phyloP scores from a whole-genome alignment of 345 rosid species.

The Eucalyptus decipiens region DNA sequence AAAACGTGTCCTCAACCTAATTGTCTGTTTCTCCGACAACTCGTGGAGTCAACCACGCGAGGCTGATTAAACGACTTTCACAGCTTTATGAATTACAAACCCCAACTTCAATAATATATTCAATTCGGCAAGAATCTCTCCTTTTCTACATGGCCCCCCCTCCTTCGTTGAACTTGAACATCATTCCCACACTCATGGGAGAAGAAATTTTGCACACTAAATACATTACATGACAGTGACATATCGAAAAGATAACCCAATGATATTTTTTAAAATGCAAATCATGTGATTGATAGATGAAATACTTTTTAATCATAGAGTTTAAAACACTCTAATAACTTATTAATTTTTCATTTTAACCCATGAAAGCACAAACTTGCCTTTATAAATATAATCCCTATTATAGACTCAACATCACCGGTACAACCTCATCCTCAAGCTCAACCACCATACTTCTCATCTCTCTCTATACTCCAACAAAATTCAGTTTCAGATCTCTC shows the following conservation, averaged over 20 bases:
- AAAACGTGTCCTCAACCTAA: background rate
- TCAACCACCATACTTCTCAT: conserved; percentile 3
- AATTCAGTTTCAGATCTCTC: background rate
- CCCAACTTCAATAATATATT: background rate
- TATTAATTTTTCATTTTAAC: background rate
- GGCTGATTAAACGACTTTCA: background rate
- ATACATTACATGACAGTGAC: background rate
- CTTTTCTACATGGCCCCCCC: background rate
- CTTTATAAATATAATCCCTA: background rate
- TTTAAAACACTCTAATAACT: background rate
- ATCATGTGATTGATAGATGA: background rate
- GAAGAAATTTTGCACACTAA: background rate
- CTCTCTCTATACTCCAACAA: conserved; percentile 25
- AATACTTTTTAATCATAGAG: background rate
- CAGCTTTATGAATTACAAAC: background rate
- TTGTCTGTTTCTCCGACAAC: background rate
- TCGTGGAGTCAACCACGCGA: background rate
- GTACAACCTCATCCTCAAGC: background rate
- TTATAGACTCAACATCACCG: background rate
- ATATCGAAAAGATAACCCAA: background rate
- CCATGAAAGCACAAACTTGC: background rate
- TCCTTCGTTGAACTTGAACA: background rate
- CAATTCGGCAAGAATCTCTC: background rate
- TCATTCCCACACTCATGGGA: background rate
- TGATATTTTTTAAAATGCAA: background rate